These are phyloP conservation scores for Solanum peruvianum DNA, from an alignment of 257 asterid species.

Conservation along the genomic window DNA sequence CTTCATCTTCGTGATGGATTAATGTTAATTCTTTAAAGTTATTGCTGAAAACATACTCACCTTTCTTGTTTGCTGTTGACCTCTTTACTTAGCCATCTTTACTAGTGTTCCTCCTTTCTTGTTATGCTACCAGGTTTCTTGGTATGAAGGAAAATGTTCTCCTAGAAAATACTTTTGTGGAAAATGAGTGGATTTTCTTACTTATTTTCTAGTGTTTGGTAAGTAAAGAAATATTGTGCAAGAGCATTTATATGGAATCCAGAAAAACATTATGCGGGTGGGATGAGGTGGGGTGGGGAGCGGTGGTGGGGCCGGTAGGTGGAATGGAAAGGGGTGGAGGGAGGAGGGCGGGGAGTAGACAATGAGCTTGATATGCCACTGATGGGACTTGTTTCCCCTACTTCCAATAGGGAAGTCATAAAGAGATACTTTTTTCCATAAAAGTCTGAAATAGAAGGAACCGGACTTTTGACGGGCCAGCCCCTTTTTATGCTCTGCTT, in stretches of 20 bases:
- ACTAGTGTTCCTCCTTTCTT: background rate
- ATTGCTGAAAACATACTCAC: background rate
- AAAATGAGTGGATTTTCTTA: background rate
- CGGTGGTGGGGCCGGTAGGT: background rate
- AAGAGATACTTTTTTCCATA: background rate
- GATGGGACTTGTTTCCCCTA: background rate
- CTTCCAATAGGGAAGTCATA: background rate
- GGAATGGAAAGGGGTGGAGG: background rate
- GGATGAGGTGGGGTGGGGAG: background rate
- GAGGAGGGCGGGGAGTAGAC: background rate
- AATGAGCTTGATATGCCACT: background rate
- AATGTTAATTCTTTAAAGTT: background rate
- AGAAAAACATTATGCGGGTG: background rate
- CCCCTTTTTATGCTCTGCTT: no score
- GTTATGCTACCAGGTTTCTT: background rate
- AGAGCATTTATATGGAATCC: background rate
- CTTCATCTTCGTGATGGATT: conserved; percentile 3
- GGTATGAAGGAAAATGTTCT: background rate
- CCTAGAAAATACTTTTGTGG: background rate
- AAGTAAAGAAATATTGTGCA: background rate
- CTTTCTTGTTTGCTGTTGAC: background rate
- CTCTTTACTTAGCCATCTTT: background rate
- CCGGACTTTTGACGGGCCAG: no score
- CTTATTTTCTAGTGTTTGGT: background rate
- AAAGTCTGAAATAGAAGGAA: background rate